Evolutionary conservation across 768 basidiomycete genomes (phyloP), one percentile per base, ranked within the genome.

Genomic region (Mycena filopes): DNA sequence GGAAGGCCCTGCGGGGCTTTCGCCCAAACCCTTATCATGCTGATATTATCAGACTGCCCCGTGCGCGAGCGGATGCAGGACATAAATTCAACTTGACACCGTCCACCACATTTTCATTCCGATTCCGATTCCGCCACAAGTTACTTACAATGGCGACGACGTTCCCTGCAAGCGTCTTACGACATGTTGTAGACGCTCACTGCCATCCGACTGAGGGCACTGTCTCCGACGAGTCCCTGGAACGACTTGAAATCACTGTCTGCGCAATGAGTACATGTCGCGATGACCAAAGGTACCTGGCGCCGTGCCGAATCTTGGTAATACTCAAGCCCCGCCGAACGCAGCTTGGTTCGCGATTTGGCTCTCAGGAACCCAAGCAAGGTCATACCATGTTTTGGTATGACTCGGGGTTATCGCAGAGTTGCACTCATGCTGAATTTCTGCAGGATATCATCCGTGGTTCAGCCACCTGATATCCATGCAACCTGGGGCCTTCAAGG

Each of bases 401-500:
- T 36, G 4, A 33, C 15, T 61, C 80, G 89, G 78, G 49, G 40
- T 38, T n/a, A 16, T 2, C 12, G 21, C 12, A 43, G 7, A 50
- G 47, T 23, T 36, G 7, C 36, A 25, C 48, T 15, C 21, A n/a
- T 21, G 20, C 58, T 65, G 36, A 65, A 54, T 40, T 10, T 11
- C 12, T 3, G n/a, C 71, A 95, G 94, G 96, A 47, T 89, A 95
- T 72, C 97, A 98, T 74, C 97, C 97, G 2, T 98, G 97, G 97
- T 96, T 93, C 77, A 84, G 90, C 3, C 89, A 98, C 76, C 83
- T 83, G 66, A 93, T 98, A 71, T 84, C 91, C 31, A 71, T 85
- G 58, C 74, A 70, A 50, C 72, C 76, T 16, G 68, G 46, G 11
- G 63, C 75, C 29, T 81, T 85, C 23, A 96, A 91, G 73, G 85